A percentile compares a stretch with the other conserved stretches of the same genome.
Conservation (phyloP, 2,329 filamentous ascomycete species). For the Ceratocystis harringtonii region DNA sequence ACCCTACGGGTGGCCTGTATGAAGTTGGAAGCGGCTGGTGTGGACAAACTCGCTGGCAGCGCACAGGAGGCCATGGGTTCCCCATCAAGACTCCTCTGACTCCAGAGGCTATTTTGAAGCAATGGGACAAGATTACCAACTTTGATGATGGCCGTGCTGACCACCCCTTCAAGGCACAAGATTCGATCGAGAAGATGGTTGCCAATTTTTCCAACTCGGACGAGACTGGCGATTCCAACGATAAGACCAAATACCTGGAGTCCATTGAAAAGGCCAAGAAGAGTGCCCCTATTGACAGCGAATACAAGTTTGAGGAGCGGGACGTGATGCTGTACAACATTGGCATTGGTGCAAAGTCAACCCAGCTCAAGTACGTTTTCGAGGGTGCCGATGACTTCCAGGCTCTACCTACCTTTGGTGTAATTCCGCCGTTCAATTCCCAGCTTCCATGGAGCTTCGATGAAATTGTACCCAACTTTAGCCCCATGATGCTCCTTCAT, state of each 20-base stretch:
- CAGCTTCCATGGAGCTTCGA: slow-evolving; percentile 64
- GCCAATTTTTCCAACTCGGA: slow-evolving; percentile 72
- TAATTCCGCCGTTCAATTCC: slow-evolving; percentile 85
- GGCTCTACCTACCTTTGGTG: slow-evolving; percentile 84
- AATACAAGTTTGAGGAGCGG: slow-evolving; percentile 70
- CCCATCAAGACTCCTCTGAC: slow-evolving; percentile 69
- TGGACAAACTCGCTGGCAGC: slow-evolving; percentile 86
- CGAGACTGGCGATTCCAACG: slow-evolving; percentile 42
- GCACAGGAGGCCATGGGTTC: slow-evolving; percentile 79
- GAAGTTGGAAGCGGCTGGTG: slow-evolving; percentile 94
- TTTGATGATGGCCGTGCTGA: slow-evolving; percentile 83
- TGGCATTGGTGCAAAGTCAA: slow-evolving; percentile 80
- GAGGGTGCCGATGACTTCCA: slow-evolving; percentile 90
- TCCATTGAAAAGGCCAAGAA: slow-evolving; percentile 65
- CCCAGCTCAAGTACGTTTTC: slow-evolving; percentile 74
- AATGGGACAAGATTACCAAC: slow-evolving; percentile 65
- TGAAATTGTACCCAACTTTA: slow-evolving; percentile 87
- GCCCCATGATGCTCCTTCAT: slow-evolving; percentile 95
- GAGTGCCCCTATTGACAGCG: slow-evolving; percentile 52
- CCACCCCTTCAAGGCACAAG: slow-evolving; percentile 63
- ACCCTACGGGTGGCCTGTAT: slow-evolving; percentile 74
- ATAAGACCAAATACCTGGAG: slow-evolving; percentile 43
- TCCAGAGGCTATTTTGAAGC: slow-evolving; percentile 64
- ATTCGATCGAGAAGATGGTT: slow-evolving; percentile 60
- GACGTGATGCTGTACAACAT: slow-evolving; percentile 94